Base-by-base conservation (phyloP, 148 eudicot species). In the Rhododendron williamsianum region DNA sequence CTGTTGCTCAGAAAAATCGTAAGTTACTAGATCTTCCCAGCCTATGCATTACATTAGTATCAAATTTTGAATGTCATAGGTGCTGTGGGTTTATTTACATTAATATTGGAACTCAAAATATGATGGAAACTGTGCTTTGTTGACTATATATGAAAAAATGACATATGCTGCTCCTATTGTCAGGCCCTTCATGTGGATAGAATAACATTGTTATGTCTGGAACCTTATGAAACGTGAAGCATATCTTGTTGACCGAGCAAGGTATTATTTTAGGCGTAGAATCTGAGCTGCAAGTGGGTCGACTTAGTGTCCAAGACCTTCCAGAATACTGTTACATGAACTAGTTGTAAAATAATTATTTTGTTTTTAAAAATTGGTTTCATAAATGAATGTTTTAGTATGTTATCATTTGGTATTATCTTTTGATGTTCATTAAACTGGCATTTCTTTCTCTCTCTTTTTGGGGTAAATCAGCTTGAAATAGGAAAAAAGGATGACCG, bases 1-100 rank as follows among this genome's bases (percentile, higher is more conserved):
- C 94, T 21, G 69, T 82, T 76, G 81, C 82, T 87, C 87, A 86
- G 48, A 89, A 87, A 81, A 92, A 91, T 76, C 91, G 99, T 95
- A 94, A 95, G 98, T 89, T 46, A 60, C 19, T 60, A 2, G n/a
- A n/a, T 35, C 56, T 69, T 83, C 23, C 81, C 41, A 21, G 74
- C 33, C 30, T 33, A 46, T 45, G 33, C 76, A 65, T 1, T 82
- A 35, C 72, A 52, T 63, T 48, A 63, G 51, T 74, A 41, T 76
- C 6, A 80, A 33, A 46, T 25, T 41, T 23, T 65, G 19, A 67
- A 67, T 63, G 67, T 18, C 30, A 27, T 33, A 48, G 21, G 23
- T 73, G 52, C 25, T 84, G 27, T 46, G 25, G 25, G 58, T 65
- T 65, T 65, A n/a, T 65, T 25, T 82, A 45, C 69, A 51, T 58